A percentile compares a stretch with the other conserved stretches of the same genome.
phyloP scores from a whole-genome alignment of 306 rosid genomes.

The Casuarina cunninghamiana region DNA sequence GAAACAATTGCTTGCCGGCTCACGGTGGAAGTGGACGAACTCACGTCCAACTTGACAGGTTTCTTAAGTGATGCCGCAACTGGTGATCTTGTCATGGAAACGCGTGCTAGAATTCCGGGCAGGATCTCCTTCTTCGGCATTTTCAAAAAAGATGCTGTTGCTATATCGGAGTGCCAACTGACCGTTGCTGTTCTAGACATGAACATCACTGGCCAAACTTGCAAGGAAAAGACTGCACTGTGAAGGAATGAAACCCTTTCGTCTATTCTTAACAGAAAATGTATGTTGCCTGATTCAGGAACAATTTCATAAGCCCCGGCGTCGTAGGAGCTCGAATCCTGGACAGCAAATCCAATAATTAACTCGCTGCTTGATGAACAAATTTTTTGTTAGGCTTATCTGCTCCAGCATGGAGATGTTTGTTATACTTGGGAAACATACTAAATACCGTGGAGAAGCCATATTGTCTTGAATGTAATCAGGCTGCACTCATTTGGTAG shows the following conservation, averaged over 20 bases:
- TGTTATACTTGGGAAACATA: not conserved
- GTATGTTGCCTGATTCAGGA: not conserved
- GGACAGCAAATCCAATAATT: not conserved
- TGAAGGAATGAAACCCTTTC: slow-evolving; percentile 27
- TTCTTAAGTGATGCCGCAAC: slow-evolving; percentile 40
- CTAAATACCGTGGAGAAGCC: not conserved
- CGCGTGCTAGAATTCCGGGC: slow-evolving; percentile 51
- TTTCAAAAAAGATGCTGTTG: slow-evolving; percentile 50
- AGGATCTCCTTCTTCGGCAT: slow-evolving; percentile 51
- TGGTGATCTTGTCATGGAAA: slow-evolving; percentile 42
- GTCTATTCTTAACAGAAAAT: not conserved
- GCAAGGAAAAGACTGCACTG: slow-evolving; percentile 50
- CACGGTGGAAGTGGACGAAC: slow-evolving; percentile 42
- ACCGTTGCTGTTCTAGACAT: slow-evolving; percentile 32
- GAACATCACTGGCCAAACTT: slow-evolving; percentile 47
- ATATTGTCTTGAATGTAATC: not conserved
- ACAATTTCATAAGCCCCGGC: not conserved
- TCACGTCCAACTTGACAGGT: slow-evolving; percentile 29
- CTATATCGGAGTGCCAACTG: slow-evolving; percentile 50
- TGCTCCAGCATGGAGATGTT: not conserved
- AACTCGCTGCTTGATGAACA: not conserved
- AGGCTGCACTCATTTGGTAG: not conserved
- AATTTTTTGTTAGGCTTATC: not conserved
- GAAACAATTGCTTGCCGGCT: slow-evolving; percentile 36
- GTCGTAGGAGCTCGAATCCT: no score